phyloP scores from a whole-genome alignment of 768 basidiomycete species.

The Pleurotus giganteus region DNA sequence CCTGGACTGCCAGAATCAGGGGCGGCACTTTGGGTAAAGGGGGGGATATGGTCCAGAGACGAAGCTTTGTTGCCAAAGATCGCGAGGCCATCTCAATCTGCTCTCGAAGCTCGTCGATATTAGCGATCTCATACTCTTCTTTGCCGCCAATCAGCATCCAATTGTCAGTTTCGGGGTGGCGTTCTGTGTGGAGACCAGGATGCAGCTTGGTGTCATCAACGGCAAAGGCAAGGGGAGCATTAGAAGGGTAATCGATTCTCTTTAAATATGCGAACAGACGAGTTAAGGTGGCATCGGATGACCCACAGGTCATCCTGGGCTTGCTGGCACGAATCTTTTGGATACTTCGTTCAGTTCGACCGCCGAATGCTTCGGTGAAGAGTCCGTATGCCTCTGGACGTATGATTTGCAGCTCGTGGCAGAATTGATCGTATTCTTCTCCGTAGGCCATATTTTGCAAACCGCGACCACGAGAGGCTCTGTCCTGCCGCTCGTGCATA shows the following conservation, averaged over 20 bases:
- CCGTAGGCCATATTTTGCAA: too few relatives aligned
- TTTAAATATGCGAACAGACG: too few relatives aligned
- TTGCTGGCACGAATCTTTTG: too few relatives aligned
- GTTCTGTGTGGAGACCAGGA: constrained; percentile 21
- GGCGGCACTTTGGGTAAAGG: constrained; percentile 14
- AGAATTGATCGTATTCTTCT: too few relatives aligned
- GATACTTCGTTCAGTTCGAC: too few relatives aligned
- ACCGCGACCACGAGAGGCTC: too few relatives aligned
- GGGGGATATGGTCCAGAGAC: constrained; percentile 10
- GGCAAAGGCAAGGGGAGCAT: constrained; percentile 23
- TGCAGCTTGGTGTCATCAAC: constrained; percentile 37
- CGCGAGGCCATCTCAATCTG: constrained; percentile 9
- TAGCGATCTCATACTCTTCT: constrained; percentile 18
- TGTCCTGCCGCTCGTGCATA: too few relatives aligned
- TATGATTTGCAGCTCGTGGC: too few relatives aligned
- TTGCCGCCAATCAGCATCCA: constrained; percentile 24
- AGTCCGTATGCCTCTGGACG: too few relatives aligned
- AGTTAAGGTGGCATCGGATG: too few relatives aligned
- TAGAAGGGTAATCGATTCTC: constrained; percentile 15
- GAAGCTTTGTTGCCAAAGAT: background rate
- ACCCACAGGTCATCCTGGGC: too few relatives aligned
- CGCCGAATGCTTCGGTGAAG: too few relatives aligned
- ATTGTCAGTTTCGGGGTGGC: constrained; percentile 14
- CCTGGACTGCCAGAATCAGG: constrained; percentile 8
- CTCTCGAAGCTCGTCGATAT: constrained; percentile 17